phyloP scores from a whole-genome alignment of 1,139 yeast species.

The Yamadazyma sp. region DNA sequence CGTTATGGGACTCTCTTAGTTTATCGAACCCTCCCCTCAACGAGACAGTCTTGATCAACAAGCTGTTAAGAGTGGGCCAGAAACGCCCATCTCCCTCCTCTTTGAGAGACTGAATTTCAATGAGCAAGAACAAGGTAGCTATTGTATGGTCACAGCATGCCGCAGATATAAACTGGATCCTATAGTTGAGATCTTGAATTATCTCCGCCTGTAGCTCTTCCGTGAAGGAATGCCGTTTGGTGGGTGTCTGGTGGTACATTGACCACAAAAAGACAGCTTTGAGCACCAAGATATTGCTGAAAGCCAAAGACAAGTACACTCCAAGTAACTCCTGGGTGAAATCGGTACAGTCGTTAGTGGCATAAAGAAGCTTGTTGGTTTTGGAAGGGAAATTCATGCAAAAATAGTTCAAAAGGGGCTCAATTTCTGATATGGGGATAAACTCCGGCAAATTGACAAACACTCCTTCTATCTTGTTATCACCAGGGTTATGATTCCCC shows the following conservation, averaged over 20 bases:
- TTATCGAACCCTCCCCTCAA: not conserved
- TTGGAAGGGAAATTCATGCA: not conserved
- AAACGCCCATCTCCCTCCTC: not conserved
- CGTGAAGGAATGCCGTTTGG: not conserved
- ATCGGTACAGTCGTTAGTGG: not conserved
- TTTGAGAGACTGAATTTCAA: not conserved
- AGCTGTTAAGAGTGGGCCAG: not conserved
- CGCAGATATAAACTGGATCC: not conserved
- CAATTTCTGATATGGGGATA: not conserved
- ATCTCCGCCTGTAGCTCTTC: not conserved
- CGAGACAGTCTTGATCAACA: not conserved
- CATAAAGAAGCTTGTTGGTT: not conserved
- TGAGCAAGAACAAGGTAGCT: not conserved
- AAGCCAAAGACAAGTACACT: constrained; percentile 1
- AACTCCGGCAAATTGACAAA: not conserved
- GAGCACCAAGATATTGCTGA: constrained; percentile 1
- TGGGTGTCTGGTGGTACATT: not conserved
- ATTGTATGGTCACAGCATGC: constrained; percentile 4
- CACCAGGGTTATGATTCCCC: not conserved
- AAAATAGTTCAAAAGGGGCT: not conserved
- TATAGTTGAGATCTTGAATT: not conserved
- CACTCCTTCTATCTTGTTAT: constrained; percentile 2
- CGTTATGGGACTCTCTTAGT: not conserved
- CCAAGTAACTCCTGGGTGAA: not conserved
- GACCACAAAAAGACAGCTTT: constrained; percentile 1